Evolutionary conservation across 2,329 filamentous ascomycete genomes (phyloP).

Genomic region (Pseudogymnoascus sp.): DNA sequence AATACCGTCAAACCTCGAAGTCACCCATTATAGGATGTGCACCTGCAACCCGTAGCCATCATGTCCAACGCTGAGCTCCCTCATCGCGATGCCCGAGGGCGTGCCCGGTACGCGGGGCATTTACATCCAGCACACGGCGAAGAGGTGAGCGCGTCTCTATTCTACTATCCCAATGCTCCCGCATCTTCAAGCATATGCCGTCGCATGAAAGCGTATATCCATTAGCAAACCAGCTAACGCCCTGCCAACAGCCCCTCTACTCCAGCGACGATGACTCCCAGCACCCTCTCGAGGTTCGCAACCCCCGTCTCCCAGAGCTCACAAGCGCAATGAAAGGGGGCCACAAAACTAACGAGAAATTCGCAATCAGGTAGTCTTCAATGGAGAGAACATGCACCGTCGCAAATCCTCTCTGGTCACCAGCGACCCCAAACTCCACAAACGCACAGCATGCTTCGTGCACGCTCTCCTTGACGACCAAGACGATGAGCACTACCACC

Average conservation of each 20-base stretch:
- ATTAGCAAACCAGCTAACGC: neutral
- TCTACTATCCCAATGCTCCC: neutral
- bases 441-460: slow-evolving; percentile 51
- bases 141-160: neutral
- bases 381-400: slow-evolving; percentile 50
- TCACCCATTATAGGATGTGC: neutral
- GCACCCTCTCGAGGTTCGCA: slow-evolving; percentile 37
- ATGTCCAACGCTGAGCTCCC: neutral
- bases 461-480: slow-evolving; percentile 57
- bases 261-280: slow-evolving; percentile 29
- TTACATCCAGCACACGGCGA: neutral
- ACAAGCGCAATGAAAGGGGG: neutral
- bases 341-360: neutral
- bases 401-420: slow-evolving; percentile 58
- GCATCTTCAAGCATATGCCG: neutral
- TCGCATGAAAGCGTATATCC: neutral
- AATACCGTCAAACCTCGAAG: neutral
- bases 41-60: neutral
- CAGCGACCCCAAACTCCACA: slow-evolving; percentile 36
- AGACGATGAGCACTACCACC: slow-evolving; percentile 10
- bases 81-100: slow-evolving; percentile 1
- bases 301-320: neutral
- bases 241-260: neutral
- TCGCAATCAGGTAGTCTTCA: slow-evolving; percentile 39
- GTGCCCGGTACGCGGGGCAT: neutral